Base-by-base conservation (phyloP, 306 rosid species). In the Casuarina equisetifolia region DNA sequence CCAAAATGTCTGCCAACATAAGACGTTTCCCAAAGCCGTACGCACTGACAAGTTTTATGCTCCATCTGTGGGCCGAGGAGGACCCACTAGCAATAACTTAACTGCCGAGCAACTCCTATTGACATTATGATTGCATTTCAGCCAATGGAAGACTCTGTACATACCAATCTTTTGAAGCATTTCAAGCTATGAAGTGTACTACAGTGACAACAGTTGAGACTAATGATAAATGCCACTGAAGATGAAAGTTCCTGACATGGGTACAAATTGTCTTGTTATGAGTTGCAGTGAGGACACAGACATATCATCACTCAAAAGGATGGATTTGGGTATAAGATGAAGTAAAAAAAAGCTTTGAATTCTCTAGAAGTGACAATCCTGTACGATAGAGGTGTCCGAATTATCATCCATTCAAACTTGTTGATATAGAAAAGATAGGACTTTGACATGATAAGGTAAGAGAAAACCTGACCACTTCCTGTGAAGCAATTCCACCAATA, bases 151-250 rank as follows among this genome's bases (percentile, higher is more conserved):
- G 15, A 32, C 48, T 49, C 61, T 62, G 79, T 71, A 59, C 76
- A 66, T 36, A 82, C 84, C 86, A 44, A 44, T 20, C 72, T 39
- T 69, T 74, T 61, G 16, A 51, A 48, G 69, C 43, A 35, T 9
- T 55, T 76, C 78, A 46, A 54, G 50, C 69, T 40, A 72, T 16
- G 82, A 40, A 57, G 48, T 61, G 52, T 44, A 36, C 77, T 90
- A 95, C 72, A 95, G 87, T 4, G 82, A 83, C 85, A 95, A 80
- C 66, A 92, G 67, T 78, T 92, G 99, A 50, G 97, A 95, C 85
- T 92, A 91, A 84, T 89, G 99, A 79, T 92, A 96, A 11, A 92
- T 92, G 80, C 97, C 97, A 69, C 92, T 92, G 90, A 95, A 95
- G 86, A 95, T 82, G 83, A 80, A 92, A 67, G 97, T 91, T 57